A percentile compares a stretch with the other conserved stretches of the same genome.
Evolutionary conservation across 495 filamentous ascomycete species (phyloP).

Genomic region (Neurospora sp.): DNA sequence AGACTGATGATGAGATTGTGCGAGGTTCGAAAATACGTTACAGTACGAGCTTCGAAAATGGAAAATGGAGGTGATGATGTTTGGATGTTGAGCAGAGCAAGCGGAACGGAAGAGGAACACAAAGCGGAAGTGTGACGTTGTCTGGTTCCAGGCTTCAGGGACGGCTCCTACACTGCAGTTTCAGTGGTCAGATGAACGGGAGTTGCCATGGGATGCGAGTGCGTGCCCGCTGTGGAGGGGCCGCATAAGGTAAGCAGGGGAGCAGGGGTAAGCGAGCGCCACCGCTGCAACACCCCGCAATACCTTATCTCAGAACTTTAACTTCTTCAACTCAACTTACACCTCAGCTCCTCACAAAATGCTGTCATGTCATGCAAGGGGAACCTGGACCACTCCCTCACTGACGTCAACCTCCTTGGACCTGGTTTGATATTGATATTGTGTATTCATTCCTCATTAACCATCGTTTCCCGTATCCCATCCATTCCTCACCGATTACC

Average conservation of each 20-base stretch:
- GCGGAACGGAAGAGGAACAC: not conserved
- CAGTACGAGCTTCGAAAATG: not conserved
- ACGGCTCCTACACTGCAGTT: not conserved
- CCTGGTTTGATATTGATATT: not conserved
- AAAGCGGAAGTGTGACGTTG: not conserved
- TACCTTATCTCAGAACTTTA: not conserved
- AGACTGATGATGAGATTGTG: not conserved
- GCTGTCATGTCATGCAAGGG: not conserved
- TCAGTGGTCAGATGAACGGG: not conserved
- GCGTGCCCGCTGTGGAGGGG: not conserved
- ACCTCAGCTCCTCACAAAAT: not conserved
- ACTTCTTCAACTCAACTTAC: not conserved
- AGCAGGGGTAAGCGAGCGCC: not conserved
- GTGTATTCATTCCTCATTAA: not conserved
- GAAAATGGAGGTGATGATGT: not conserved
- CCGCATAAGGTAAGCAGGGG: no score
- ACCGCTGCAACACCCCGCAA: not conserved
- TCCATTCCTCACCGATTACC: not conserved
- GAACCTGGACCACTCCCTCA: not conserved
- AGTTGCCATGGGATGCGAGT: not conserved
- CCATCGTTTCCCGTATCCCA: not conserved
- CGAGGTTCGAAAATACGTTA: not conserved
- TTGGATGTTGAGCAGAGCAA: not conserved
- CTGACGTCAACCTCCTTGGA: not conserved
- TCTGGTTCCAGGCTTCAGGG: not conserved